Evolutionary conservation across 129 eudicot genomes (phyloP).

Genomic region (Oenanthe sinensis): DNA sequence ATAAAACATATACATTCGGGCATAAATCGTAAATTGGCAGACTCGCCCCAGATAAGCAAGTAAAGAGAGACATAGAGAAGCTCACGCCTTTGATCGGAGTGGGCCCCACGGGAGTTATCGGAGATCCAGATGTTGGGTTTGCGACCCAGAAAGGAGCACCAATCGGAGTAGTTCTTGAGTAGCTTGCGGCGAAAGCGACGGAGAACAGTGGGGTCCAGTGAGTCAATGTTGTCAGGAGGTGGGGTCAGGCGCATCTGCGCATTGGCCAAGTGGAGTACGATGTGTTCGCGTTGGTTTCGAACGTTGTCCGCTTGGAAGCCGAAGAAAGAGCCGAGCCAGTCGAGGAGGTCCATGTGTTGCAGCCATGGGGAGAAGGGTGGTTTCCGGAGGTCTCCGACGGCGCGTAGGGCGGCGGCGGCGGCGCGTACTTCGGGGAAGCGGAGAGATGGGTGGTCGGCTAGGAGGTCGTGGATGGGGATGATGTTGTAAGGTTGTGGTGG

Average conservation of each 20-base stretch:
- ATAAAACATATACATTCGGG: constrained; percentile 72
- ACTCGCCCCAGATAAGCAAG: constrained; percentile 85
- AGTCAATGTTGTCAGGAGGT: constrained; percentile 65
- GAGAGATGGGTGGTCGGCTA: constrained; percentile 82
- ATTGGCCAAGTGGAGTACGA: constrained; percentile 71
- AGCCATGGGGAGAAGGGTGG: constrained; percentile 63
- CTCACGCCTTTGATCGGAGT: constrained; percentile 55
- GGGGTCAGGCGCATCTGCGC: constrained; percentile 86
- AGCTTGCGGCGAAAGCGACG: constrained; percentile 60
- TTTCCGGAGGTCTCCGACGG: constrained; percentile 69
- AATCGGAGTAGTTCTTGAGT: constrained; percentile 47
- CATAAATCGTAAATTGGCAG: constrained; percentile 60
- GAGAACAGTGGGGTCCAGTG: constrained; percentile 53
- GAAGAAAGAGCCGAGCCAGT: constrained; percentile 82
- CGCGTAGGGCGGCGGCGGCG: constrained; percentile 71
- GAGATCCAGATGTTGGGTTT: constrained; percentile 63
- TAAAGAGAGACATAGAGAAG: constrained; percentile 56
- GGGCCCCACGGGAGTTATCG: constrained; percentile 31
- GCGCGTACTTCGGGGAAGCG: constrained; percentile 88
- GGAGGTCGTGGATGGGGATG: constrained; percentile 75
- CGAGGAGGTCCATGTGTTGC: constrained; percentile 62
- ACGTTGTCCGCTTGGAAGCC: constrained; percentile 70
- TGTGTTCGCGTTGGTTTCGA: constrained; percentile 68
- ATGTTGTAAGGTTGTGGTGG: constrained; percentile 48
- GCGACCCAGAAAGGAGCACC: constrained; percentile 70